Evolutionary conservation across 192 early-diverging fungal species (phyloP), one percentile per base, ranked within the genome.

Genomic region (Coemansia sp.): DNA sequence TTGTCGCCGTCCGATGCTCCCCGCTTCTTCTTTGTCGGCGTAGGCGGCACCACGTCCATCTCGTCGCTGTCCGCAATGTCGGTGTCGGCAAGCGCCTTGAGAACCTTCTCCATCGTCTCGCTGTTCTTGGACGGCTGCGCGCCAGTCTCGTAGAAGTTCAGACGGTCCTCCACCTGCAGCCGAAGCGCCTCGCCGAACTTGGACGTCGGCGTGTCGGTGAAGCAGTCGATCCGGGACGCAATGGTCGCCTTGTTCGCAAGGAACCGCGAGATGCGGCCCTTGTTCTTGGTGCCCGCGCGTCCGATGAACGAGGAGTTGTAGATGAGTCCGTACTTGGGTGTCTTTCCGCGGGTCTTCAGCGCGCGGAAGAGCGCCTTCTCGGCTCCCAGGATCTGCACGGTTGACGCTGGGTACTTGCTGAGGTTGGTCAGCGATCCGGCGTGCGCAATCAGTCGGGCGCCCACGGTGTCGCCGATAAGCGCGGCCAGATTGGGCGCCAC

Each of bases 361-460:
- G 96, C 96, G 58, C 94, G 89, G 93, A 98, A 98, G 52, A 98
- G 89, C 47, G 96, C 96, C 88, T 98, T 98, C 74, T 98, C 96
- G 61, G 96, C 96, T 67, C 96, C 96, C 36, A 98, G 85, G 76
- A 98, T 98, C 85, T 98, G 96, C 40, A 99, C 90, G 19, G 97
- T 99, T 19, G 94, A 96, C 46, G 95, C 95, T 54, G 97, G 95
- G 71, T 95, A 95, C 85, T 99, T 99, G 74, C 94, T 88, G 43
- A 99, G 90, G 86, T 95, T 98, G 57, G 93, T 91, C 56, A 98
- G 87, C n/a, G 93, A 95, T 47, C 96, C 96, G 49, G 96, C 96
- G 69, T 97, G 95, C 16, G 95, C 90, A 76, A 98, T 98, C 60
- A 98, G 85, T 70, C 96, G 90, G n/a, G 96, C 96, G 66, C 95